Percentiles rank a stretch among this genome's conserved stretches.
phyloP scores from a whole-genome alignment of 257 asterid species.

The Thymus mandschuricus region DNA sequence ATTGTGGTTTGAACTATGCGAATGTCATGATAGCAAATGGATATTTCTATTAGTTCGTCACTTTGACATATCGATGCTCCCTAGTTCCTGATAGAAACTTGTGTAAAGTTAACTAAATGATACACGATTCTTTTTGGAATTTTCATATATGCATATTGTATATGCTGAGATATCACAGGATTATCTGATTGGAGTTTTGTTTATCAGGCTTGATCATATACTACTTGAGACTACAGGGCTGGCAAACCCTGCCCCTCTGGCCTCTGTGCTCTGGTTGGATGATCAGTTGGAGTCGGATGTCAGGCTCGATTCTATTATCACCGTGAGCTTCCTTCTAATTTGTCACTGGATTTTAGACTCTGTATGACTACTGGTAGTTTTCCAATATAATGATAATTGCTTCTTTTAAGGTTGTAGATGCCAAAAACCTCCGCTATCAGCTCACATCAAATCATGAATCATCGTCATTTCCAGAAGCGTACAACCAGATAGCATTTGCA shows the following conservation, averaged over 20 bases:
- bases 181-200: slow-evolving; percentile 21
- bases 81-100: slow-evolving; percentile 5
- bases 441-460: slow-evolving; percentile 69
- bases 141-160: slow-evolving; percentile 7
- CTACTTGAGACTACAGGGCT: slow-evolving; percentile 94
- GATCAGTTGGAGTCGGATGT: slow-evolving; percentile 92
- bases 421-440: slow-evolving; percentile 92
- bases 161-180: slow-evolving; percentile 3
- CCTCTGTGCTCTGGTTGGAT: slow-evolving; percentile 99
- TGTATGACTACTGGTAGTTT: slow-evolving; percentile 6
- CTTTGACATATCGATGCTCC: slow-evolving; percentile 9
- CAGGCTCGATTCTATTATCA: slow-evolving; percentile 86
- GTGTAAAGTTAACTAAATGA: too few species aligned
- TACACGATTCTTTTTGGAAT: slow-evolving; percentile 12
- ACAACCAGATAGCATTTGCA: slow-evolving; percentile 92
- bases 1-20: background rate
- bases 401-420: slow-evolving; percentile 83
- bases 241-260: slow-evolving; percentile 99
- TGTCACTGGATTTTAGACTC: slow-evolving; percentile 19
- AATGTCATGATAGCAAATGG: background rate
- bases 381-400: slow-evolving; percentile 22
- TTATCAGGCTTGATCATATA: slow-evolving; percentile 90
- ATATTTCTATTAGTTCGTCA: background rate
- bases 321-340: slow-evolving; percentile 58
- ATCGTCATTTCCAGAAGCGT: slow-evolving; percentile 94